Evolutionary conservation across 768 basidiomycete species (phyloP).

Genomic region (Boletus speciosus): DNA sequence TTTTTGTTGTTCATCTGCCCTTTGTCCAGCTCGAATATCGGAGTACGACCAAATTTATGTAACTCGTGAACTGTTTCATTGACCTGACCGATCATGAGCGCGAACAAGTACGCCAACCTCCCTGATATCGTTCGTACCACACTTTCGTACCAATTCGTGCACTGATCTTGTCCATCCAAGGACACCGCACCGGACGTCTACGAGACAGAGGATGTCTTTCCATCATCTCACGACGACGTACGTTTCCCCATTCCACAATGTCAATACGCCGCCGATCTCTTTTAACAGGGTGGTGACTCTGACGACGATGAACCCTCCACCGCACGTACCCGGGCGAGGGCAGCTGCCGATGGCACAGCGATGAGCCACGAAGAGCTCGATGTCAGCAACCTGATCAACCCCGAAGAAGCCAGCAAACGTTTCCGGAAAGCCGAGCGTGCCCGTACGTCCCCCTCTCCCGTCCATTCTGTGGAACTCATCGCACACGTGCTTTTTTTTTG

Average conservation of each 20-base stretch:
- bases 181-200: slow-evolving; percentile 91
- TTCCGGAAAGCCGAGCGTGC: slow-evolving; percentile 72
- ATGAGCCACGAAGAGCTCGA: slow-evolving; percentile 66
- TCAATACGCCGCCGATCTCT: slow-evolving; percentile 6
- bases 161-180: slow-evolving; percentile 37
- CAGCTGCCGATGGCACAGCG: slow-evolving; percentile 34
- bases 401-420: slow-evolving; percentile 64
- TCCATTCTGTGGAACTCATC: not conserved
- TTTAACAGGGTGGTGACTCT: slow-evolving; percentile 52
- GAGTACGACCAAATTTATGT: not conserved
- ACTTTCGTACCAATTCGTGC: too few relatives aligned
- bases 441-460: slow-evolving; percentile 32
- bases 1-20: slow-evolving; percentile 25
- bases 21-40: not conserved
- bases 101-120: slow-evolving; percentile 79
- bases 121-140: slow-evolving; percentile 79
- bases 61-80: not conserved
- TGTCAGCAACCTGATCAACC: slow-evolving; percentile 54
- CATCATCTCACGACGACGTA: slow-evolving; percentile 50
- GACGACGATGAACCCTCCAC: slow-evolving; percentile 61
- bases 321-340: slow-evolving; percentile 31
- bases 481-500: not conserved
- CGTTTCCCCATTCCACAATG: slow-evolving; percentile 17
- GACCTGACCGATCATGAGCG: slow-evolving; percentile 43
- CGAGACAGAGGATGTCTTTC: slow-evolving; percentile 81